Evolutionary conservation across 2,329 filamentous ascomycete genomes (phyloP).

Genomic region (Phoma herbarum): DNA sequence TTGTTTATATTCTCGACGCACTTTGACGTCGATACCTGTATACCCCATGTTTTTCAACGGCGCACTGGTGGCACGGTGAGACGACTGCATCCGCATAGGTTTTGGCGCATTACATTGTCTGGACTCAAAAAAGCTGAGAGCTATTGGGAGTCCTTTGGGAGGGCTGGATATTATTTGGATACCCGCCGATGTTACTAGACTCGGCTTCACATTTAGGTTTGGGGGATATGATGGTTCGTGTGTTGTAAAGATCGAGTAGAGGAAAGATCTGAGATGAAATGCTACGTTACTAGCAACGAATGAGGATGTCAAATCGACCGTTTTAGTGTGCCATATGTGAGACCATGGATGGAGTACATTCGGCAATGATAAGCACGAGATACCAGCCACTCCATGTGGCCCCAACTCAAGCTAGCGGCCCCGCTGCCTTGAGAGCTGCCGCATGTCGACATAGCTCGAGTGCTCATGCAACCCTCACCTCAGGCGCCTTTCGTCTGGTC

Average conservation of each 20-base stretch:
- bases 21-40: constrained; percentile 33
- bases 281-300: constrained; percentile 8
- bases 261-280: background rate
- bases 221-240: constrained; percentile 4
- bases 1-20: constrained; percentile 33
- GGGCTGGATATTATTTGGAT: constrained; percentile 33
- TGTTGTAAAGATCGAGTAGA: background rate
- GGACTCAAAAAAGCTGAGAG: constrained; percentile 28
- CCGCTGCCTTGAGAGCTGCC: constrained; percentile 14
- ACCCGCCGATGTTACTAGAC: constrained; percentile 39
- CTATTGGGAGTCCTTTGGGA: constrained; percentile 16
- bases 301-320: constrained; percentile 1
- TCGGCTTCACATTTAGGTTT: constrained; percentile 29
- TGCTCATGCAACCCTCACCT: constrained; percentile 38
- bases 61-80: constrained; percentile 31
- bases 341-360: background rate
- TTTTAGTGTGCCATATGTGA: constrained; percentile 1
- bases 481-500: constrained; percentile 31
- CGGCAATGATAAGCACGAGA: constrained; percentile 5
- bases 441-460: constrained; percentile 33
- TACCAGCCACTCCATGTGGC: constrained; percentile 17
- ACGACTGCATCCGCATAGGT: constrained; percentile 38
- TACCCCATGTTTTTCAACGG: constrained; percentile 34
- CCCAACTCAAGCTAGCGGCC: constrained; percentile 14
- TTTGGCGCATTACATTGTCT: constrained; percentile 29